These are phyloP conservation scores for Knufia petricola DNA, from an alignment of 2,329 filamentous ascomycete species.

Conservation along the genomic window DNA sequence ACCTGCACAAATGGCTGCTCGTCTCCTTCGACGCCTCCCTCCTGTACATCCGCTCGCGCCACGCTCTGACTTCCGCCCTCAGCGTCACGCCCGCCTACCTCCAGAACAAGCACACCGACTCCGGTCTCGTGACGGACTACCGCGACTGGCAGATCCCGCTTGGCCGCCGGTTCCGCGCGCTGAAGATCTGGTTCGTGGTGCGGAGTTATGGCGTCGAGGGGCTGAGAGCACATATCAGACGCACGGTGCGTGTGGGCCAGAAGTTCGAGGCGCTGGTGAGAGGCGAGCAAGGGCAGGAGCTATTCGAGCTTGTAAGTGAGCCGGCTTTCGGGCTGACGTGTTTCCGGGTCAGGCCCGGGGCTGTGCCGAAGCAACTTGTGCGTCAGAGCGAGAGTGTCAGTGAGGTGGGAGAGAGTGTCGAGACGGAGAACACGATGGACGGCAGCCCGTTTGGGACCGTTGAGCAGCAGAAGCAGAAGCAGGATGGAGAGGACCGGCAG, in stretches of 20 bases:
- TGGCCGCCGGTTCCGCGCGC: constrained; percentile 71
- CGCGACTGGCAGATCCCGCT: constrained; percentile 96
- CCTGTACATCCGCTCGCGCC: constrained; percentile 66
- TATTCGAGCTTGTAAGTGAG: constrained; percentile 66
- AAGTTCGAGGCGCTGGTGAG: constrained; percentile 55
- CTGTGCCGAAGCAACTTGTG: constrained; percentile 8
- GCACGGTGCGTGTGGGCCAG: constrained; percentile 60
- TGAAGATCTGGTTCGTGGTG: constrained; percentile 95
- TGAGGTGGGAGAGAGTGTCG: neutral
- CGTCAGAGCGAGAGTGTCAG: neutral
- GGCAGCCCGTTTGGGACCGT: constrained; percentile 6
- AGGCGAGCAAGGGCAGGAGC: constrained; percentile 43
- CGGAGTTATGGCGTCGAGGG: constrained; percentile 71
- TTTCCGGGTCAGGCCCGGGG: constrained; percentile 51
- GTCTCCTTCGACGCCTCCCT: constrained; percentile 84
- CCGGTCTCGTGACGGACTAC: constrained; percentile 83
- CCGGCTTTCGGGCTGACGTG: constrained; percentile 73
- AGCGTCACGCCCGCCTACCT: constrained; percentile 74
- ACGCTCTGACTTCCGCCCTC: constrained; percentile 68
- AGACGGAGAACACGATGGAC: constrained; percentile 7
- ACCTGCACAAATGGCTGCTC: constrained; percentile 96
- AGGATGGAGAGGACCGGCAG: constrained; percentile 11
- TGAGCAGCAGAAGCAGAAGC: constrained; percentile 4
- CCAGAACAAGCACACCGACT: constrained; percentile 68
- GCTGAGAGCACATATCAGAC: constrained; percentile 61